phyloP scores from a whole-genome alignment of 177 flowering plant genomes.

The Vitis hybrid region DNA sequence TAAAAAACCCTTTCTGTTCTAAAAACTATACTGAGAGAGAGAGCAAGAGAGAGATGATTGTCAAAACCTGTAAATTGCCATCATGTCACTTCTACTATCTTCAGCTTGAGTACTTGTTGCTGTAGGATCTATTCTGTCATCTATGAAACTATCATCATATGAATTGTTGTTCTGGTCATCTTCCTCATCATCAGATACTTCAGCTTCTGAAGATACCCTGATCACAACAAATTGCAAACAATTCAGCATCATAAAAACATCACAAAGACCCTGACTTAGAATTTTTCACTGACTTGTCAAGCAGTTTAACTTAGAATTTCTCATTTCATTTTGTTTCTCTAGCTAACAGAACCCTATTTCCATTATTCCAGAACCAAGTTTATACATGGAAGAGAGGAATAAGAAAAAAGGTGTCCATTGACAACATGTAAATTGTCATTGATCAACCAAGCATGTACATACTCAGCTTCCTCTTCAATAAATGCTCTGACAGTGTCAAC shows the following conservation, averaged over 20 bases:
- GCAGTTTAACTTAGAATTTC: not conserved
- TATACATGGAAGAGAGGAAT: not conserved
- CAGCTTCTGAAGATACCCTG: conserved; percentile 81
- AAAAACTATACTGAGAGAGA: not conserved
- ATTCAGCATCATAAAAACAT: conserved; percentile 2
- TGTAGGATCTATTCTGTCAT: conserved; percentile 60
- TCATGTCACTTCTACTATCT: conserved; percentile 60
- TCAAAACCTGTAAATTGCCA: conserved; percentile 85
- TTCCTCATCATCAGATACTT: conserved; percentile 71
- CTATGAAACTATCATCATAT: conserved; percentile 81
- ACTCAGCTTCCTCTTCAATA: conserved; percentile 95
- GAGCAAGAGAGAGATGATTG: conserved; percentile 4
- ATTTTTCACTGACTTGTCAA: not conserved
- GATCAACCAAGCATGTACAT: conserved; percentile 30
- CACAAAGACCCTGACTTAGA: not conserved
- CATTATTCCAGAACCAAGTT: not conserved
- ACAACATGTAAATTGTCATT: not conserved
- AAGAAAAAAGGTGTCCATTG: not conserved
- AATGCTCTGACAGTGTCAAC: conserved; percentile 39
- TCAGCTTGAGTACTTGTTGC: conserved; percentile 49
- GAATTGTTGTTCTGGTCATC: conserved; percentile 43
- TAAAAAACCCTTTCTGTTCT: not conserved
- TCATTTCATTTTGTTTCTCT: not conserved
- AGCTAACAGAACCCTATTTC: not conserved
- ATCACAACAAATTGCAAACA: conserved; percentile 14